phyloP scores from a whole-genome alignment of 2,329 filamentous ascomycete species.

The Penicillium olsonii region DNA sequence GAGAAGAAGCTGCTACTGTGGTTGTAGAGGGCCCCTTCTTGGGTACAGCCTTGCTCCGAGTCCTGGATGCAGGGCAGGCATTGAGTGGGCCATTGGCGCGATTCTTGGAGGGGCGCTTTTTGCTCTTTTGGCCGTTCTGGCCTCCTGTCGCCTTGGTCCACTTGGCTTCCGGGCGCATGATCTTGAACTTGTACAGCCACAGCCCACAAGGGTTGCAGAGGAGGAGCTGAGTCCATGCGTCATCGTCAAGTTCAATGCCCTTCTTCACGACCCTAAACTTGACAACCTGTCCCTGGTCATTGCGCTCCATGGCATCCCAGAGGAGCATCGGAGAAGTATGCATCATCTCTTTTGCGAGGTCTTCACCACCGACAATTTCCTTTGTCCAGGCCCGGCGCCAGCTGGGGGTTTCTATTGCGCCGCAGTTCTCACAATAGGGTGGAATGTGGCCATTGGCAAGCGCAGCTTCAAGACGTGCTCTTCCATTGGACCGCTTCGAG shows the following conservation, averaged over 20 bases:
- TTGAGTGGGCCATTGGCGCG: constrained; percentile 36
- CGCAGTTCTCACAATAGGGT: constrained; percentile 87
- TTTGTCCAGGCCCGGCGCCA: constrained; percentile 95
- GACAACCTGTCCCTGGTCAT: constrained; percentile 63
- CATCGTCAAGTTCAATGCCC: constrained; percentile 65
- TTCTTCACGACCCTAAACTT: constrained; percentile 77
- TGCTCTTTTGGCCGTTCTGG: constrained; percentile 42
- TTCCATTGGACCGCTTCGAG: constrained; percentile 65
- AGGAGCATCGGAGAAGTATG: constrained; percentile 73
- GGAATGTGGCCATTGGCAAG: constrained; percentile 82
- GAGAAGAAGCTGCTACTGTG: constrained; percentile 38
- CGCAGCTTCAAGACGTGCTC: constrained; percentile 56
- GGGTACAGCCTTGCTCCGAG: constrained; percentile 32
- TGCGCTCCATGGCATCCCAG: constrained; percentile 66
- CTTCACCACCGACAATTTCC: constrained; percentile 68
- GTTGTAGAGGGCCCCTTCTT: constrained; percentile 15
- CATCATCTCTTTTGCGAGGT: constrained; percentile 69
- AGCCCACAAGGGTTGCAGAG: constrained; percentile 96
- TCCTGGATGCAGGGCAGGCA: constrained; percentile 34
- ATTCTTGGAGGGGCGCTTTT: constrained; percentile 40
- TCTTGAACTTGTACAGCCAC: constrained; percentile 87
- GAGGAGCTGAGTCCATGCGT: constrained; percentile 70
- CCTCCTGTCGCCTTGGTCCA: constrained; percentile 64
- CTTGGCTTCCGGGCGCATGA: constrained; percentile 76
- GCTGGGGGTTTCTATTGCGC: constrained; percentile 91